phyloP scores from a whole-genome alignment of 179 eudicot species.

The Carnegiea gigantea region DNA sequence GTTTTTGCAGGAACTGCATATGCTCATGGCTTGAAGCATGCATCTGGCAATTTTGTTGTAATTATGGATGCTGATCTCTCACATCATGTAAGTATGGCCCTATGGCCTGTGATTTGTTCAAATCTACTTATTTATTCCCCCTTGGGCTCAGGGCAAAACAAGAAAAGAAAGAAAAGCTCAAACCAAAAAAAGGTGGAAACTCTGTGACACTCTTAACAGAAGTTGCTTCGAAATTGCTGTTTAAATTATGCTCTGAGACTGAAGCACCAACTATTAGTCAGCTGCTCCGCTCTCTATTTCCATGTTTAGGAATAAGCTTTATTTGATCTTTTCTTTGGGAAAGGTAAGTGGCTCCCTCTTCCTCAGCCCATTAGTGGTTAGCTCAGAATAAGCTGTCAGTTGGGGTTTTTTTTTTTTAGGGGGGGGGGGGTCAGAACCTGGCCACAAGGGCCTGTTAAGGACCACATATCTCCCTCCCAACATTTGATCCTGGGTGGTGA shows the following conservation, averaged over 20 bases:
- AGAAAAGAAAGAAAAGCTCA: no score
- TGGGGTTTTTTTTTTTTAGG: background rate
- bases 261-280: background rate
- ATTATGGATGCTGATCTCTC: constrained; percentile 96
- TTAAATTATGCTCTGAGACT: background rate
- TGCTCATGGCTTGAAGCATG: constrained; percentile 94
- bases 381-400: background rate
- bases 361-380: background rate
- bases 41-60: constrained; percentile 90
- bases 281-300: constrained; percentile 11
- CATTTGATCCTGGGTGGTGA: background rate
- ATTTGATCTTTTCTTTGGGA: background rate
- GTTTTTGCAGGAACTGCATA: constrained; percentile 83
- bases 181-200: background rate
- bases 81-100: constrained; percentile 63
- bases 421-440: no score
- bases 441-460: no score
- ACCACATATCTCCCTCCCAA: background rate
- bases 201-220: background rate
- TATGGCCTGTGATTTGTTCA: background rate
- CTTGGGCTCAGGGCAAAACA: no score
- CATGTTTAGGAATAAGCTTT: background rate
- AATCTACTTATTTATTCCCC: background rate
- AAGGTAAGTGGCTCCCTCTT: background rate
- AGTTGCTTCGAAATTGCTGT: background rate